These are phyloP conservation scores for Cerrena zonata DNA, from an alignment of 1,284 basidiomycete genomes.

Conservation along the genomic window DNA sequence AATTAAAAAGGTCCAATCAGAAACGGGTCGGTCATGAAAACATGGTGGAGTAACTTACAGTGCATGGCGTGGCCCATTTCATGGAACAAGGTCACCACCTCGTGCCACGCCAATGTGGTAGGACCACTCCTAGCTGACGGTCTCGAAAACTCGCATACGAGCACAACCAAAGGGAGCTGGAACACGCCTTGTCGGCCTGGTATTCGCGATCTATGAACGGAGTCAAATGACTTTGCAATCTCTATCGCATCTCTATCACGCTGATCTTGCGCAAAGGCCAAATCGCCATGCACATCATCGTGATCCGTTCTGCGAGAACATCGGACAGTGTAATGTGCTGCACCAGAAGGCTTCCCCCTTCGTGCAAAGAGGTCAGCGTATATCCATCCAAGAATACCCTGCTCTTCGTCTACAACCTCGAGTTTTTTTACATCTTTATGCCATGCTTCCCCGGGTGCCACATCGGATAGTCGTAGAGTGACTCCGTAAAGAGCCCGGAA, in stretches of 20 bases:
- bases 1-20: background rate
- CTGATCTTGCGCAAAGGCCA: constrained; percentile 36
- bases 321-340: constrained; percentile 95
- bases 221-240: constrained; percentile 57
- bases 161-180: constrained; percentile 87
- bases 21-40: background rate
- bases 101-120: constrained; percentile 84
- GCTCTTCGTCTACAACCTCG: constrained; percentile 84
- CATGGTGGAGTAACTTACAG: constrained; percentile 58
- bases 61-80: constrained; percentile 99
- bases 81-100: constrained; percentile 92
- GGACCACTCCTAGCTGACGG: constrained; percentile 61
- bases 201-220: constrained; percentile 49
- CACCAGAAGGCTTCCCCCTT: constrained; percentile 81
- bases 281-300: constrained; percentile 75
- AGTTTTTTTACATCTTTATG: constrained; percentile 83
- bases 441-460: constrained; percentile 82
- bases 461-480: constrained; percentile 65
- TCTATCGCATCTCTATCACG: constrained; percentile 27
- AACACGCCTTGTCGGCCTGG: constrained; percentile 64
- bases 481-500: constrained; percentile 87
- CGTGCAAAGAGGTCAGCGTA: constrained; percentile 90
- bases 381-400: constrained; percentile 86
- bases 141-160: constrained; percentile 83
- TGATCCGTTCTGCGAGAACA: constrained; percentile 90